Evolutionary conservation across 257 asterid species (phyloP).

Genomic region (Marsdenia floribunda): DNA sequence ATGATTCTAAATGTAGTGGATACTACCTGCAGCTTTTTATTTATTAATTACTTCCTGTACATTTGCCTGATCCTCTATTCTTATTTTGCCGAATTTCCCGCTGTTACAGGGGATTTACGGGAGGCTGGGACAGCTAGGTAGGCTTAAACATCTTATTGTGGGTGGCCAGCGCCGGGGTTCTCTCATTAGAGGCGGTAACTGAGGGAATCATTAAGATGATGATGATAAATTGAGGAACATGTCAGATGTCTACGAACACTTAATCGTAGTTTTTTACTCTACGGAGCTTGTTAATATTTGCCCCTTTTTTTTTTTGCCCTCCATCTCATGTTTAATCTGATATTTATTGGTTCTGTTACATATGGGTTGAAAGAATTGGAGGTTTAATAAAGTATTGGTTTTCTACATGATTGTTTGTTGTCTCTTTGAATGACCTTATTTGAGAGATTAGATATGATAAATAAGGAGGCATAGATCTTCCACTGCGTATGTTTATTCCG

Average conservation of each 20-base stretch:
- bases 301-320: neutral
- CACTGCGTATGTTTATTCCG: too few relatives aligned
- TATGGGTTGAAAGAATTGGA: constrained; percentile 12
- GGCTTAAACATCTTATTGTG: constrained; percentile 51
- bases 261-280: constrained; percentile 6
- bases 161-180: constrained; percentile 55
- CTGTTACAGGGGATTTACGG: constrained; percentile 42
- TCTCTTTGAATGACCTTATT: neutral
- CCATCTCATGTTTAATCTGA: neutral
- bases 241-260: neutral
- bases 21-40: neutral
- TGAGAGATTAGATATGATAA: neutral
- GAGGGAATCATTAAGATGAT: constrained; percentile 32
- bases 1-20: neutral
- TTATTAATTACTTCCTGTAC: neutral
- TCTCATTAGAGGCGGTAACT: constrained; percentile 36
- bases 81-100: constrained; percentile 2
- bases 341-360: constrained; percentile 2
- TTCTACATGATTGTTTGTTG: neutral
- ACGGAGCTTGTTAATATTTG: constrained; percentile 11
- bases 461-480: too few relatives aligned
- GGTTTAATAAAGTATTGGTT: neutral
- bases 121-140: constrained; percentile 48
- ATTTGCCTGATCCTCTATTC: neutral
- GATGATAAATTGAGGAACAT: neutral